Evolutionary conservation across 768 basidiomycete genomes (phyloP).

Genomic region (Guyanaporus albipodus): DNA sequence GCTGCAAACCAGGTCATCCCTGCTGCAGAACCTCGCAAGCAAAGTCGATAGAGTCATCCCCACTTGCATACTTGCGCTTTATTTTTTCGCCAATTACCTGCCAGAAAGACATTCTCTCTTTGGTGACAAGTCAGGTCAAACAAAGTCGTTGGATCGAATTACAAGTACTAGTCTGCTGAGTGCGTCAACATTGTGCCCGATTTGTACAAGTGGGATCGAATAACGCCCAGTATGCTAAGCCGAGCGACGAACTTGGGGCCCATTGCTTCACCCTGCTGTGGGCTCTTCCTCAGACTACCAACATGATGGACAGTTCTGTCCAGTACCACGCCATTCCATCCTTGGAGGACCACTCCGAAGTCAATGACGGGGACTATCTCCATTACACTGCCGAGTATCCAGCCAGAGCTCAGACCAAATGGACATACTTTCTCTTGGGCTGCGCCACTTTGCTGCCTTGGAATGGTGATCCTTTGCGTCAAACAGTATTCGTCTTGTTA

Average conservation of each 20-base stretch:
- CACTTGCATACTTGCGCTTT: no score
- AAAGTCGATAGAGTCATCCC: slow-evolving; percentile 2
- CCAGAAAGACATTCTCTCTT: no score
- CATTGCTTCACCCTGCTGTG: not conserved
- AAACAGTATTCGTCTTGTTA: not conserved
- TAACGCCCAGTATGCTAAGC: not conserved
- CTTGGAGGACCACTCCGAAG: slow-evolving; percentile 11
- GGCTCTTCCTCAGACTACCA: not conserved
- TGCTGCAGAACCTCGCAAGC: slow-evolving; percentile 10
- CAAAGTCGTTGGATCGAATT: no score
- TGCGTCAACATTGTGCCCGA: no score
- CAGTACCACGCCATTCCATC: slow-evolving; percentile 22
- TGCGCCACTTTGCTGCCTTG: slow-evolving; percentile 80
- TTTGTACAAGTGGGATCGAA: not conserved
- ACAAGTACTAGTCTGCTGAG: no score
- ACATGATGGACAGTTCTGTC: slow-evolving; percentile 8
- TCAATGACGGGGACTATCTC: slow-evolving; percentile 3
- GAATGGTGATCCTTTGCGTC: slow-evolving; percentile 61
- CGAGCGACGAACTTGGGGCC: no score
- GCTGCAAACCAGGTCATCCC: slow-evolving; percentile 62
- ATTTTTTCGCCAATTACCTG: no score
- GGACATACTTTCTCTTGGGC: slow-evolving; percentile 72
- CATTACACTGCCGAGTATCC: slow-evolving; percentile 22
- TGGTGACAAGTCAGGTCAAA: no score
- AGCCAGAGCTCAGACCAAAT: slow-evolving; percentile 45